Evolutionary conservation across 2,329 filamentous ascomycete genomes (phyloP), one percentile per base, ranked within the genome.

Genomic region (Fusarium redolens): DNA sequence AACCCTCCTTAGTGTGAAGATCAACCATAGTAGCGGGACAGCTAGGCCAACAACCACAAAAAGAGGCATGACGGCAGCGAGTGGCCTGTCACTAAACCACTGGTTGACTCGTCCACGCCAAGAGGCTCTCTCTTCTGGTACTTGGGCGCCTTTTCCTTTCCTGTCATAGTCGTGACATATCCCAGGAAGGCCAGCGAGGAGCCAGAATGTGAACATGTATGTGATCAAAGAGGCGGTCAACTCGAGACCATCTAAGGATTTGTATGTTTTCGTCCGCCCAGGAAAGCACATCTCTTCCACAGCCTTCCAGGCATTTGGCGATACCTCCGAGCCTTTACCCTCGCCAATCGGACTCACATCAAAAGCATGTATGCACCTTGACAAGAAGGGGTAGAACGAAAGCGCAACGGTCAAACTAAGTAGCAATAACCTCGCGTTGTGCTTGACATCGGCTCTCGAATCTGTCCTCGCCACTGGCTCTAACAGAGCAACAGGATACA

Each of bases 351-450:
- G 62, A 10, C 61, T 55, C 12, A 52, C 50, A 1, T 64, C 69
- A 41, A 75, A 77, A 4, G 63, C 58, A 43, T 76, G 68, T 3
- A 79, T 69, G 17, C 75, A 77, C 45, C 71, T 68, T 6, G 74
- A 77, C 10, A 79, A 28, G 22, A 79, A 79, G 1, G 74, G 73
- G 30, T 76, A 76, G 35, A 77, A 78, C 2, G 72, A 77, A 7
- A 78, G 18, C 4, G 67, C 58, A 11, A 69, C 44, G 6, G 58
- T 66, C 15, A 57, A 10, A 30, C 41, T 68, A 11, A 76, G 41
- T 9, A 75, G 50, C 7, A 73, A 22, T 5, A 75, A 9, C 10
- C 66, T 60, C 2, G 61, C 35, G 30, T 65, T 74, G 28, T 76
- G 61, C 14, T 55, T 38, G 5, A 56, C 45, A n/a, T 45, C 55